Base-by-base conservation (phyloP, 495 filamentous ascomycete genomes). In the Penicillium desertorum region DNA sequence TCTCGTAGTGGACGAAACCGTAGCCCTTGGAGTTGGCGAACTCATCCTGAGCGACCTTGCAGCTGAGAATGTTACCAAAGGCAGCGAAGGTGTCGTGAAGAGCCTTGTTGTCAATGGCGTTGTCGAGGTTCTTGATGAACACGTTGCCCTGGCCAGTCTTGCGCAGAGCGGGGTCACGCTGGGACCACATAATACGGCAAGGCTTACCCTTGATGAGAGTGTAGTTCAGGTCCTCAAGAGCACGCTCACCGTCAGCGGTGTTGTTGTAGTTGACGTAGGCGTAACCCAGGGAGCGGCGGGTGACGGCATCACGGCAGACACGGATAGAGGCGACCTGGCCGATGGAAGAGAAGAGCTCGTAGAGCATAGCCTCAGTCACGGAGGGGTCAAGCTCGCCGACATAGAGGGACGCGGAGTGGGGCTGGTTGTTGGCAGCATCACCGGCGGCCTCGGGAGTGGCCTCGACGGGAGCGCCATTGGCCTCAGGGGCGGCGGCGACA, bases 241-340 rank as follows among this genome's bases (percentile, higher is more conserved):
- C 94, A 74, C 93, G 93, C 82, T 99, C 94, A 66, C 94, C 94
- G 71, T 99, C 95, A 57, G 84, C 76, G 36, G 92, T 92, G 76
- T 90, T 95, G 80, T 98, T 99, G 86, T 98, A 99, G 83, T 99
- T 99, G 75, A 99, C 94, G 71, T 99, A 99, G 75, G 94, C 95
- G 73, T 99, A 99, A 60, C 94, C 94, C 59, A 99, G 90, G 59
- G 94, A 99, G 74, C 95, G 94, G 69, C 94, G 91, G 71, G 94
- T 99, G 69, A 99, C 92, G 56, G 94, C 94, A 69, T 99, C 94
- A 76, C 94, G 94, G 85, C 94, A 99, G 73, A 99, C 94, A 82
- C 94, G 93, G 75, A 99, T 99, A 49, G 94, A 99, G 62, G 94
- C 94, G 68, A 99, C 94, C 71, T 96, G 92, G 66, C 94, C 94